phyloP scores from a whole-genome alignment of 1,139 yeast genomes.

The Maudiozyma humilis region DNA sequence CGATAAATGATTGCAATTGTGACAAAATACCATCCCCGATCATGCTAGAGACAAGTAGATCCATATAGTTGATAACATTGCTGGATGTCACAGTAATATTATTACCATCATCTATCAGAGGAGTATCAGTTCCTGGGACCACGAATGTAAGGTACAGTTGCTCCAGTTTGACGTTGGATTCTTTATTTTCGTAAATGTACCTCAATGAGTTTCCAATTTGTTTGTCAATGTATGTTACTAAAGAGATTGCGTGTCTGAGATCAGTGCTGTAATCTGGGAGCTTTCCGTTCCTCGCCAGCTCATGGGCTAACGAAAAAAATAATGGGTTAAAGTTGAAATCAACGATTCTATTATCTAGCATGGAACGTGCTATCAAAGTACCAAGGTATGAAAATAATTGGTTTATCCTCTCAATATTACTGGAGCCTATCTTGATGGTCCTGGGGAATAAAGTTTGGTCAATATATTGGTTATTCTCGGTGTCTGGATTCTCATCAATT shows the following conservation, averaged over 20 bases:
- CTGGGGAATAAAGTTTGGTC: conserved; percentile 67
- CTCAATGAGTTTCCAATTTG: conserved; percentile 53
- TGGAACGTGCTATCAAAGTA: conserved; percentile 75
- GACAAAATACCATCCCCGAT: conserved; percentile 54
- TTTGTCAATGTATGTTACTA: conserved; percentile 49
- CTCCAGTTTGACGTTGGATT: conserved; percentile 25
- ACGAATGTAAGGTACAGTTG: conserved; percentile 58
- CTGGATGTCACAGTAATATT: conserved; percentile 40
- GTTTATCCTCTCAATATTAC: conserved; percentile 40
- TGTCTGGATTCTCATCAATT: conserved; percentile 26
- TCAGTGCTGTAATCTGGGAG: conserved; percentile 8
- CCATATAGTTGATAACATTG: conserved; percentile 55
- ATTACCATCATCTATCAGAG: conserved; percentile 50
- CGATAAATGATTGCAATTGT: conserved; percentile 64
- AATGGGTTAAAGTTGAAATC: conserved; percentile 71
- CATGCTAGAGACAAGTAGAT: conserved; percentile 51
- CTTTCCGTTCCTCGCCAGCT: conserved; percentile 5
- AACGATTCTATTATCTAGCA: conserved; percentile 76
- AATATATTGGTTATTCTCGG: conserved; percentile 25
- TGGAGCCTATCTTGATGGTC: conserved; percentile 39
- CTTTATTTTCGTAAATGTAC: conserved; percentile 42
- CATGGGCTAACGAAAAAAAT: conserved; percentile 48
- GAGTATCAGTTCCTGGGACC: conserved; percentile 68
- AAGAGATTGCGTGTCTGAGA: conserved; percentile 34
- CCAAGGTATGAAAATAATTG: conserved; percentile 64